A percentile compares a stretch with the other conserved stretches of the same genome.
Conservation (phyloP, 495 filamentous ascomycete genomes). For the Penicillium mononematosum region DNA sequence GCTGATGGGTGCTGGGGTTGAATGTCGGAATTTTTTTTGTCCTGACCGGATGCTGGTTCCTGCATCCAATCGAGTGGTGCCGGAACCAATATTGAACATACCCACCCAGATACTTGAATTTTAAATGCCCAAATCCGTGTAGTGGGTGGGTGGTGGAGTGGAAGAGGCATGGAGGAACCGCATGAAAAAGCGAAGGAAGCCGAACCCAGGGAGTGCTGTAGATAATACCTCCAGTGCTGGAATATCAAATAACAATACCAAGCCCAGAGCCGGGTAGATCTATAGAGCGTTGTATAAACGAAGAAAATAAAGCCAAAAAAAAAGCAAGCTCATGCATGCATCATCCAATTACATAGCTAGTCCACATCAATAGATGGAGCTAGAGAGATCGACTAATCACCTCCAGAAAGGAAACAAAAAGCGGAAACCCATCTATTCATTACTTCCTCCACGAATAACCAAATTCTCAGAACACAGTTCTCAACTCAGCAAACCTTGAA, state of each 20-base stretch:
- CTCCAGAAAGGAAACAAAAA: neutral
- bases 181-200: neutral
- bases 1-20: neutral
- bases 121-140: neutral
- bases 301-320: neutral
- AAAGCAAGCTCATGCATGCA: slow-evolving; percentile 4
- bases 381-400: neutral
- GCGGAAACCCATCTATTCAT: neutral
- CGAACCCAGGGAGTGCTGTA: neutral
- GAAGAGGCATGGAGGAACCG: neutral
- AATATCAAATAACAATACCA: neutral
- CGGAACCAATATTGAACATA: no score
- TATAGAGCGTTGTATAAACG: no score
- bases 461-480: no score
- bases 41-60: no score
- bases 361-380: slow-evolving; percentile 4
- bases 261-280: neutral
- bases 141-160: neutral
- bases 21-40: neutral
- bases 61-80: no score
- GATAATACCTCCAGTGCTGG: neutral
- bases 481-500: neutral
- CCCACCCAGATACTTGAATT: neutral
- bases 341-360: neutral
- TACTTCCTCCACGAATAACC: slow-evolving; percentile 2